Conservation (phyloP, 495 filamentous ascomycete species). For the Penicillium diatomitis region DNA sequence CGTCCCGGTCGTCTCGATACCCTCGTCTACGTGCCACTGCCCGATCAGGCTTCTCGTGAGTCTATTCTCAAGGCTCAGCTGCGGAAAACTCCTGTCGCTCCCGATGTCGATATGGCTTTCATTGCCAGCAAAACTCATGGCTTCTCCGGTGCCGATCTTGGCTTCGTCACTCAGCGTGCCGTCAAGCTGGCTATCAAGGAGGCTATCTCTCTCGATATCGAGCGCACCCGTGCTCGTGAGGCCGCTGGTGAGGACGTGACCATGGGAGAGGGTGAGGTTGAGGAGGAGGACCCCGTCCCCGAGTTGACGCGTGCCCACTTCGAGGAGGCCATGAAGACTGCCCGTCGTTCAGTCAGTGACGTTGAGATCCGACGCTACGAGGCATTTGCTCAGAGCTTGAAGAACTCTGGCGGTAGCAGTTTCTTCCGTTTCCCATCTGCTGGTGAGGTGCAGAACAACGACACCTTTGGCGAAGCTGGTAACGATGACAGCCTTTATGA, state of each 20-base stretch:
- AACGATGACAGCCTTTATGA: slow-evolving; percentile 85
- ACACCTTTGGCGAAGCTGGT: slow-evolving; percentile 71
- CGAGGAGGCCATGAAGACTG: slow-evolving; percentile 94
- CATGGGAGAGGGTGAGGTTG: slow-evolving; percentile 64
- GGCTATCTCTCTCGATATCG: slow-evolving; percentile 81
- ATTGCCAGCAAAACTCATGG: slow-evolving; percentile 97
- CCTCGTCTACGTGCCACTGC: slow-evolving; percentile 93
- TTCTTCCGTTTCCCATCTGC: slow-evolving; percentile 94
- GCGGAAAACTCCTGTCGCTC: slow-evolving; percentile 89
- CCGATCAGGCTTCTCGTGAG: slow-evolving; percentile 78
- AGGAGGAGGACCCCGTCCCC: slow-evolving; percentile 89
- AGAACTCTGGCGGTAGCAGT: slow-evolving; percentile 86
- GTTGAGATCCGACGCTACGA: slow-evolving; percentile 97
- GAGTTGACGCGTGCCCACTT: slow-evolving; percentile 94
- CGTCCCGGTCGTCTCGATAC: slow-evolving; percentile 98
- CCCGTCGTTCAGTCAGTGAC: slow-evolving; percentile 86
- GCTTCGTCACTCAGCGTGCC: slow-evolving; percentile 96
- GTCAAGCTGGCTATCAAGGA: slow-evolving; percentile 99
- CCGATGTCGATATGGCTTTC: slow-evolving; percentile 78
- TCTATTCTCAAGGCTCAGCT: slow-evolving; percentile 92
- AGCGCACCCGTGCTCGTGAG: slow-evolving; percentile 79
- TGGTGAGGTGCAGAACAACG: slow-evolving; percentile 49
- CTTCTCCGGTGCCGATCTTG: slow-evolving; percentile 98
- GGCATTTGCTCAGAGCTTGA: slow-evolving; percentile 97
- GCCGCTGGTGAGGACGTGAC: slow-evolving; percentile 71